phyloP scores from a whole-genome alignment of 2,329 filamentous ascomycete genomes.

The Phialophora tarda region DNA sequence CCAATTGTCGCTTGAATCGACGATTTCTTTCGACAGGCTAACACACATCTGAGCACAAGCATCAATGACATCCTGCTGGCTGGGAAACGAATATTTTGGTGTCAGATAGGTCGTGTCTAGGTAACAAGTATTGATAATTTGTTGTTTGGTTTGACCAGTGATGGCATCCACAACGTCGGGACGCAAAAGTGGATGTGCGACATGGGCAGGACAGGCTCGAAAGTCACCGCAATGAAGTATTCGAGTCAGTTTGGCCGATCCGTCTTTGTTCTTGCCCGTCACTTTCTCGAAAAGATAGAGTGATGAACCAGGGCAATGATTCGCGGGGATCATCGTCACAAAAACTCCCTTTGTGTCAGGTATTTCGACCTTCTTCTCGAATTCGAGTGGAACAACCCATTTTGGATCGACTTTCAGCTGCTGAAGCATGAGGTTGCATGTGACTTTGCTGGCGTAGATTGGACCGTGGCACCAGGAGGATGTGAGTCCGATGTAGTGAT shows the following conservation, averaged over 20 bases:
- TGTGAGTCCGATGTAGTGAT: constrained; percentile 92
- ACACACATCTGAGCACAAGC: constrained; percentile 88
- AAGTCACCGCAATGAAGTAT: constrained; percentile 97
- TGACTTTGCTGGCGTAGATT: constrained; percentile 95
- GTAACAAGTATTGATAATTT: constrained; percentile 94
- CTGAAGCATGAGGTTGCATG: constrained; percentile 83
- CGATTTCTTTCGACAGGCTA: constrained; percentile 71
- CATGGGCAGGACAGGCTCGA: constrained; percentile 82
- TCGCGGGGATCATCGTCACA: constrained; percentile 94
- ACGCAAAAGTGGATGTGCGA: constrained; percentile 78
- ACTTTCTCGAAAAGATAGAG: constrained; percentile 89
- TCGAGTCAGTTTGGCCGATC: constrained; percentile 66
- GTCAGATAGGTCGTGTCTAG: constrained; percentile 97
- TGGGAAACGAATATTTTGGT: constrained; percentile 92
- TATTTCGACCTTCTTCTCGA: constrained; percentile 78
- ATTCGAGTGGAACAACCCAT: constrained; percentile 84
- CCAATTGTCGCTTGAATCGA: constrained; percentile 62
- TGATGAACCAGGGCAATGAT: constrained; percentile 95
- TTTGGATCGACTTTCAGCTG: constrained; percentile 85
- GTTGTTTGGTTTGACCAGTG: constrained; percentile 74
- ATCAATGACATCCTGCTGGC: constrained; percentile 82
- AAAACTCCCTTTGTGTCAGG: constrained; percentile 80
- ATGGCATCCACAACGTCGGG: constrained; percentile 74
- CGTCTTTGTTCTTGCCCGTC: constrained; percentile 63
- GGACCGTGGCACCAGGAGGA: constrained; percentile 89